Evolutionary conservation across 495 filamentous ascomycete species (phyloP), one percentile per base, ranked within the genome.

Genomic region (Podospora sp.): DNA sequence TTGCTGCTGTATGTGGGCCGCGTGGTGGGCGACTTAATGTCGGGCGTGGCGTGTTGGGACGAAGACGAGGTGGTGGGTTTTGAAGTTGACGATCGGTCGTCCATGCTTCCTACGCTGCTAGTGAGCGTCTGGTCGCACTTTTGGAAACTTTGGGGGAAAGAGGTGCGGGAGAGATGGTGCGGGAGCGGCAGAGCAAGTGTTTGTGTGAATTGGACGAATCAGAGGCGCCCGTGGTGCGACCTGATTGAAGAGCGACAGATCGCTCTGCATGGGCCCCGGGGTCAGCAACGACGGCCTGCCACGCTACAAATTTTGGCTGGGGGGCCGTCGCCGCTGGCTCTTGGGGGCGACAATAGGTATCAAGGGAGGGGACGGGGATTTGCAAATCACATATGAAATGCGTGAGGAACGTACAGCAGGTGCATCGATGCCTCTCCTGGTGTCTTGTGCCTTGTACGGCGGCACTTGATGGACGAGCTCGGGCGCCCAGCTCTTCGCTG

Each of bases 1-100:
- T 78, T 78, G 71, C 71, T 77, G 72, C 75, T 78, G 68, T 77
- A 78, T 5, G 73, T 63, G 16, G 75, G 75, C 27, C 76, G 64
- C 4, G 68, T 21, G 24, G 73, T 69, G 29, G 70, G 70, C 57
- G 76, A 74, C 60, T 74, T 78, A 61, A 67, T 58, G 73, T 76
- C 72, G 33, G 70, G 27, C 14, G 64, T 68, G 56, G 69, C 60
- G 26, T 74, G 69, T 46, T 51, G 69, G 20, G 71, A 63, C 16
- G 74, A 65, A n/a, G 75, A 70, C 25, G 72, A 60, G 36, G 68
- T 58, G 56, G 71, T 29, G 62, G 72, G 59, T 63, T 72, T 78
- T 52, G 76, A 69, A 65, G 71, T 66, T 57, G 74, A 66, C 53
- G 72, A 73, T 68, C 76, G 75, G 68, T 73, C 75, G 67, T 77